Evolutionary conservation across 2,329 filamentous ascomycete species (phyloP), one percentile per base, ranked within the genome.

Genomic region (Xylariaceae sp.): DNA sequence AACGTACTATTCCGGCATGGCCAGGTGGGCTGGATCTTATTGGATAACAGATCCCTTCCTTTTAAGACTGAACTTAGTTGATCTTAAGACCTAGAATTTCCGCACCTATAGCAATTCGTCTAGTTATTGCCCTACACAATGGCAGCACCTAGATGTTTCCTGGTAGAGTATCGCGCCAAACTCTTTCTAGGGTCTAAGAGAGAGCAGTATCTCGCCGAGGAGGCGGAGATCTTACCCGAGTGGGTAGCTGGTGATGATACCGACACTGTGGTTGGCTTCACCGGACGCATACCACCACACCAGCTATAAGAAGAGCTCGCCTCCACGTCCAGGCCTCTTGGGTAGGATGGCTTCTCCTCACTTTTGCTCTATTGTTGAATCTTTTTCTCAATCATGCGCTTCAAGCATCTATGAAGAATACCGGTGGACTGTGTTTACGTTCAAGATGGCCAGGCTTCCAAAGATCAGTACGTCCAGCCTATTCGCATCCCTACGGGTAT

Each of bases 391-490:
- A 39, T 40, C 21, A 53, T 39, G 43, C 24, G 42, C 36, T 57
- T 27, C 7, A 26, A 49, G 32, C 33, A 44, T 37, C 39, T 29
- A 45, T 55, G 37, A 58, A 55, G 39, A 43, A 52, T 47, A 37
- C 43, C 16, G 27, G 54, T 30, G 32, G 49, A 55, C 46, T 42
- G 47, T 51, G 50, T 53, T 47, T 29, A 49, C 52, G 3, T 24
- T 55, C 62, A 67, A 56, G 53, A 67, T 67, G 65, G 23, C 63
- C 53, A 64, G 47, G 23, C 37, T 67, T 48, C 65, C 65, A 40
- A 67, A 66, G 50, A 67, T 67, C 54, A 66, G 65, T 67, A 63
- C 23, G 64, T 60, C 7, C 15, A 30, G 3, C 20, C 13, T 43
- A 6, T 16, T 16, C 18, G 8, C 11, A 20, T 43, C 15, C 23